Base-by-base conservation (phyloP, 345 rosid genomes). In the Eucalyptus caleyi region DNA sequence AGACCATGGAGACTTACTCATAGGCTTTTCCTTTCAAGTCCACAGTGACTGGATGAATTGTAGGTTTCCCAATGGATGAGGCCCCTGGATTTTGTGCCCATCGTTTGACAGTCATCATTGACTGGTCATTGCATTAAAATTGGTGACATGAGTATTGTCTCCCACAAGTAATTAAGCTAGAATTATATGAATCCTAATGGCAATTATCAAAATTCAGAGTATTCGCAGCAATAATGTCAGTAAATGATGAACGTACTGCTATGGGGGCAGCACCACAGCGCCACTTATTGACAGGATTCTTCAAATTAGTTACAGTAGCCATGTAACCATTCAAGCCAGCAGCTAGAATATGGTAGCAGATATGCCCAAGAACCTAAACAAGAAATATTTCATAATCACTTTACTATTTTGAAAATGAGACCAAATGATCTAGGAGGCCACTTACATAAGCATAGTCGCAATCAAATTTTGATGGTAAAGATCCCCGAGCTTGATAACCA, bases 401-500 rank as follows among this genome's bases (percentile, higher is more conserved):
- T 47, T 21, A 77, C 47, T 11, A 77, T 40, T 40, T 21, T 77
- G 47, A 26, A 77, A 77, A 77, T 6, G 85, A 77, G 47, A 77
- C 85, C 7, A 13, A 77, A 77, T n/a, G 85, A 11, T 69, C 54
- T 54, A 40, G 24, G 65, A 59, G 59, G 88, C 90, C 90, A 91
- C 99, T 92, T 95, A 98, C 99, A 81, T 96, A 97, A 86, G 99
- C 99, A 81, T 98, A 97, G 93, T 98, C 99, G 50, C 99, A 97
- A 89, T 98, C 99, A 11, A 98, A 98, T 90, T 98, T 98, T 11
- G 99, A 98, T 90, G 99, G 99, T 89, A 98, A 93, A 53, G 99
- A 96, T 90, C 99, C 99, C 67, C 99, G 97, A 93, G 99, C 99
- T 91, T 98, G 99, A 92, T 98, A 97, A 90, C 99, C 99, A 86